Percentiles rank a stretch among this genome's conserved stretches.
Conservation (phyloP, 805 yeast species). For the Yamadazyma paraphyllophila region DNA sequence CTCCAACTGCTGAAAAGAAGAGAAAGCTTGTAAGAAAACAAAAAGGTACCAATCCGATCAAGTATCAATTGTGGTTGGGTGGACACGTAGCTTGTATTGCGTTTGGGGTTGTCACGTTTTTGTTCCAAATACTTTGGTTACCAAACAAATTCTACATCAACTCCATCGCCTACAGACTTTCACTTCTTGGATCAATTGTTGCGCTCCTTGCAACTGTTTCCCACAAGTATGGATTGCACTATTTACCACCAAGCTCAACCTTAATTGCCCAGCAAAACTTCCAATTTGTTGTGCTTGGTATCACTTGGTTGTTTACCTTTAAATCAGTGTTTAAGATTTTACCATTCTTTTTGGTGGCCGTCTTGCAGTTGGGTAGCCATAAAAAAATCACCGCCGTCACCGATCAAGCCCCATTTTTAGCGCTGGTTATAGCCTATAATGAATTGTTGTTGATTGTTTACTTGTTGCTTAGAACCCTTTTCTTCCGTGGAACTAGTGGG, state of each 20-base stretch:
- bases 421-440: conserved; percentile 54
- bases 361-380: conserved; percentile 50
- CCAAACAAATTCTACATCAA: conserved; percentile 44
- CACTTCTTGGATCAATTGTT: conserved; percentile 54
- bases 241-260: conserved; percentile 59
- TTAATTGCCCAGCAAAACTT: conserved; percentile 73
- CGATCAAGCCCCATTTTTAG: conserved; percentile 36
- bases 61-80: conserved; percentile 51
- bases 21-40: conserved; percentile 28
- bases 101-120: conserved; percentile 41
- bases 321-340: conserved; percentile 61
- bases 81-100: conserved; percentile 51
- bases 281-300: conserved; percentile 59
- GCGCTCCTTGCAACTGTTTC: conserved; percentile 53
- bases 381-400: conserved; percentile 42
- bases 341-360: conserved; percentile 57
- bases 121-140: conserved; percentile 40
- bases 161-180: conserved; percentile 50
- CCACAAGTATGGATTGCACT: conserved; percentile 57
- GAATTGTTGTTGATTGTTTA: conserved; percentile 56
- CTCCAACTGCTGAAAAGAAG: conserved; percentile 22
- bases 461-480: conserved; percentile 55
- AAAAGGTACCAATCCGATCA: conserved; percentile 34
- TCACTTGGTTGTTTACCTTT: conserved; percentile 63
- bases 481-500: conserved; percentile 68